Evolutionary conservation across 2,329 filamentous ascomycete species (phyloP).

Genomic region (Onygenales sp.): DNA sequence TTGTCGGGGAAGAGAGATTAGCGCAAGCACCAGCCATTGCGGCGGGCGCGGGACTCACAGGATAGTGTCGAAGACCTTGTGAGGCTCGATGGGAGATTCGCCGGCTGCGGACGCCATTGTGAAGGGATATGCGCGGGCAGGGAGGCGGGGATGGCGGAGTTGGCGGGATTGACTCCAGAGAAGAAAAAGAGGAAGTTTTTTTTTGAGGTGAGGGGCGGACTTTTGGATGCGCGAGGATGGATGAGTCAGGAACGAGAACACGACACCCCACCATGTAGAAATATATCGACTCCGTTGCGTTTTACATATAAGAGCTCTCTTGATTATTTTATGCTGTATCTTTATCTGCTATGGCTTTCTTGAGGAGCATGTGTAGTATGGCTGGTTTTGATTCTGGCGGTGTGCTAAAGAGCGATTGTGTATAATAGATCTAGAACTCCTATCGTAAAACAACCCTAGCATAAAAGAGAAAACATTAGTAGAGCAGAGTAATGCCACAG

Average conservation of each 20-base stretch:
- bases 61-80: slow-evolving; percentile 50
- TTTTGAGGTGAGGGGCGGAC: not conserved
- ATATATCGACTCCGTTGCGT: no score
- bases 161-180: slow-evolving; percentile 2
- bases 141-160: not conserved
- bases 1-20: slow-evolving; percentile 16
- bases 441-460: no score
- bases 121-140: not conserved
- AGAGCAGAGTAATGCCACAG: no score
- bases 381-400: no score
- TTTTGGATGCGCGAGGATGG: not conserved
- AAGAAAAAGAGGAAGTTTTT: not conserved
- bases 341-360: no score
- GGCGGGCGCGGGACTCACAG: slow-evolving; percentile 24
- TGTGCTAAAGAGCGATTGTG: no score
- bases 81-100: not conserved
- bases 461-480: no score
- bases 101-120: not conserved
- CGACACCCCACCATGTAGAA: no score
- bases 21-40: slow-evolving; percentile 52
- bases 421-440: no score
- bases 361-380: no score
- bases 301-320: no score
- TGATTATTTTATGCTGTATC: no score
- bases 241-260: not conserved